Evolutionary conservation across 2,329 filamentous ascomycete species (phyloP).

Genomic region (Xylariaceae sp.): DNA sequence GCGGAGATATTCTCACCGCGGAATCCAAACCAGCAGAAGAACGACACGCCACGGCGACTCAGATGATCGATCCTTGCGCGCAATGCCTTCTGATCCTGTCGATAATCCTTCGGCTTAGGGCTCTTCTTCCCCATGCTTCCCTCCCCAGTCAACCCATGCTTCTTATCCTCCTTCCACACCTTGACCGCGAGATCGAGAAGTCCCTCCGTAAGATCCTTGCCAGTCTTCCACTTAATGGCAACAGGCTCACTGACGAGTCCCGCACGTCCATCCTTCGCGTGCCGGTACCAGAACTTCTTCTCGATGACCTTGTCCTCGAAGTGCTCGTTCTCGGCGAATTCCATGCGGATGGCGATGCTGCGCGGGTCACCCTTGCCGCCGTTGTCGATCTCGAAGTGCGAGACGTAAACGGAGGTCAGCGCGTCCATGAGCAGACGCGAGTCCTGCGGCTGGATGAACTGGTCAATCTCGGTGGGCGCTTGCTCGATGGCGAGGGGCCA

Average conservation of each 20-base stretch:
- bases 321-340: conserved; percentile 75
- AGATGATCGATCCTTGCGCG: conserved; percentile 53
- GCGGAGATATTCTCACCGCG: conserved; percentile 63
- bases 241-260: conserved; percentile 87
- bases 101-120: conserved; percentile 49
- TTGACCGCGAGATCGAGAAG: conserved; percentile 68
- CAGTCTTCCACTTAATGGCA: conserved; percentile 79
- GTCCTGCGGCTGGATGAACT: conserved; percentile 80
- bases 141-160: conserved; percentile 35
- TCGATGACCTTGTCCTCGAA: conserved; percentile 74
- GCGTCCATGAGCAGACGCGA: conserved; percentile 63
- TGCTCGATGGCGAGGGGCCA: conserved; percentile 93
- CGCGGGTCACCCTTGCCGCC: conserved; percentile 67
- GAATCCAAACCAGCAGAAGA: conserved; percentile 89
- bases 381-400: conserved; percentile 70
- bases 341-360: conserved; percentile 70
- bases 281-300: conserved; percentile 89
- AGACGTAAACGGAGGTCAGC: conserved; percentile 65
- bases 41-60: conserved; percentile 63
- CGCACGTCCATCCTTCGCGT: conserved; percentile 60
- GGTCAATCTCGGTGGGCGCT: conserved; percentile 78
- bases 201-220: conserved; percentile 77
- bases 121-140: conserved; percentile 39
- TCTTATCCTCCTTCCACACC: conserved; percentile 59
- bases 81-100: conserved; percentile 51